A percentile compares a stretch with the other conserved stretches of the same genome.
Evolutionary conservation across 225 moss, liverwort and hornwort species (phyloP).

Genomic region (Neckera pumila): DNA sequence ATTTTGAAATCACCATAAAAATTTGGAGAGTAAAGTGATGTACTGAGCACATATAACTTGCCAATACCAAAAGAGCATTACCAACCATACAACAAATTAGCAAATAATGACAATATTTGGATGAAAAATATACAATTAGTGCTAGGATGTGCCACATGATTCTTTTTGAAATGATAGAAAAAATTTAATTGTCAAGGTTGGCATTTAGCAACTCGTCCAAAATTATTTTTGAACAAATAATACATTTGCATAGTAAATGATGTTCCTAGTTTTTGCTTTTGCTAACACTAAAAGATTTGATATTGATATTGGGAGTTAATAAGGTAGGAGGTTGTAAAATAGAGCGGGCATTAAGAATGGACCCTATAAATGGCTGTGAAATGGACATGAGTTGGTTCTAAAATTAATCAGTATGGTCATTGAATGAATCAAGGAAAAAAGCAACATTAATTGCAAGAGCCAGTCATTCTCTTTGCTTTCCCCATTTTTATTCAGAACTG

Average conservation of each 20-base stretch:
- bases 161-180: fast-evolving
- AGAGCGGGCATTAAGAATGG: too few species aligned
- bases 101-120: not conserved
- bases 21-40: too few species aligned
- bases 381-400: too few species aligned
- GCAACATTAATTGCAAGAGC: too few species aligned
- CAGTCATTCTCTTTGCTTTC: too few species aligned
- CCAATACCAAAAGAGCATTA: not conserved
- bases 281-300: not conserved
- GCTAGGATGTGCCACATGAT: fast-evolving
- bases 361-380: too few species aligned
- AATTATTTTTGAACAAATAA: not conserved
- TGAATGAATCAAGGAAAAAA: too few species aligned
- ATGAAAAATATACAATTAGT: not conserved
- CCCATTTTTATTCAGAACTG: too few species aligned
- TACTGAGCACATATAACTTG: not conserved
- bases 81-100: not conserved
- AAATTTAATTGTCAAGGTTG: fast-evolving
- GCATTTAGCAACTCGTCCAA: not conserved
- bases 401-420: too few species aligned
- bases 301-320: not conserved
- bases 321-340: too few species aligned
- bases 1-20: too few species aligned
- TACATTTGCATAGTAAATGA: not conserved
- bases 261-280: not conserved